Conservation (phyloP, 2,329 filamentous ascomycete genomes). For the Clarireedia monteithiana region DNA sequence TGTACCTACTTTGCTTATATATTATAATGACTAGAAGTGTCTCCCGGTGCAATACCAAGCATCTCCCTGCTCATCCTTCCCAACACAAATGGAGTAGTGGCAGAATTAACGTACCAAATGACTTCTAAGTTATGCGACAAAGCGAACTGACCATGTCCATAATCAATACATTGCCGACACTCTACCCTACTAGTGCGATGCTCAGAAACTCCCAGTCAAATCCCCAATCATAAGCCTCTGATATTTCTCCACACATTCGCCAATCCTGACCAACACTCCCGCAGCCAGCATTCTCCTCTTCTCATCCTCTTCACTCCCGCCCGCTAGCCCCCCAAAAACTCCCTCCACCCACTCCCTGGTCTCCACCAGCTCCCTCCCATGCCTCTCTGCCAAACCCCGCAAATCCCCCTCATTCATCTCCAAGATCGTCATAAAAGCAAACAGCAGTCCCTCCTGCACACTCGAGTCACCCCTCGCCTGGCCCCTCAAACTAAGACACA, state of each 20-base stretch:
- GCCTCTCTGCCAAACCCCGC: constrained; percentile 62
- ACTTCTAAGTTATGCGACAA: not conserved
- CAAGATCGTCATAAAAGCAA: constrained; percentile 70
- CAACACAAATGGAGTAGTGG: too few species aligned
- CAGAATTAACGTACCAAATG: not conserved
- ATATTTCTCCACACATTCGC: constrained; percentile 77
- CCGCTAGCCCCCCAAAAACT: constrained; percentile 54
- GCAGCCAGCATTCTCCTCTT: constrained; percentile 73
- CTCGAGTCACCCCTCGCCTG: constrained; percentile 52
- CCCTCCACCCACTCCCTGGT: constrained; percentile 76
- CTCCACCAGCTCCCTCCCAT: constrained; percentile 74
- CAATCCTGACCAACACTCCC: constrained; percentile 66
- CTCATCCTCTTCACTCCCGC: constrained; percentile 59
- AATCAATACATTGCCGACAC: not conserved
- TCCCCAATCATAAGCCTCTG: constrained; percentile 71
- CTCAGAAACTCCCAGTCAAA: constrained; percentile 27
- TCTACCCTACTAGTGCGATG: too few species aligned
- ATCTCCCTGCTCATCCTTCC: too few species aligned
- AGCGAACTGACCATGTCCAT: not conserved
- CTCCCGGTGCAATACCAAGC: too few species aligned
- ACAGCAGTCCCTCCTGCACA: constrained; percentile 67
- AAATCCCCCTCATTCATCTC: constrained; percentile 69
- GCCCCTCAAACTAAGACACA: constrained; percentile 67
- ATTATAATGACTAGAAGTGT: too few species aligned
- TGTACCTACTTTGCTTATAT: too few species aligned